Evolutionary conservation across 441 rosid species (phyloP).

Genomic region (Pelargonium fulgidum): DNA sequence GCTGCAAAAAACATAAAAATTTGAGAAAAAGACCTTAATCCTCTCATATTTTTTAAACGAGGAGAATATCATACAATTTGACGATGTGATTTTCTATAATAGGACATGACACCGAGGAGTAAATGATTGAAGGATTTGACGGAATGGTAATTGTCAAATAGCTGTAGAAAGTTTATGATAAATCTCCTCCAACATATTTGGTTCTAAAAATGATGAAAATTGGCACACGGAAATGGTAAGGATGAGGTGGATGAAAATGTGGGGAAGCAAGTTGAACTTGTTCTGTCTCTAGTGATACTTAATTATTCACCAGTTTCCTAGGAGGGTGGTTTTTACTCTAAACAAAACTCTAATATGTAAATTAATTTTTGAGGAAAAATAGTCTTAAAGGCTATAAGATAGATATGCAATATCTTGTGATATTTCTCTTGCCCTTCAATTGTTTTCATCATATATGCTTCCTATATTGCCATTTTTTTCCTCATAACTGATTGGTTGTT

Average conservation of each 20-base stretch:
- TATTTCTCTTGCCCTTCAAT: background rate
- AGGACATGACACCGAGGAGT: background rate
- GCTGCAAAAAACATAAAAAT: background rate
- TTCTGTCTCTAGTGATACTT: slow-evolving; percentile 1
- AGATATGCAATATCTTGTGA: background rate
- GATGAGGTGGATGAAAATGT: background rate
- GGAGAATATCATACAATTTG: background rate
- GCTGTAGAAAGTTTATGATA: background rate
- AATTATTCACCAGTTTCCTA: background rate
- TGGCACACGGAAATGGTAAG: slow-evolving; percentile 4
- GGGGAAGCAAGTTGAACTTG: background rate
- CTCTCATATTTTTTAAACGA: background rate
- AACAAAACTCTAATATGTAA: background rate
- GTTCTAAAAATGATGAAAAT: background rate
- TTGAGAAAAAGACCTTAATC: background rate
- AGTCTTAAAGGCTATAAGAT: background rate
- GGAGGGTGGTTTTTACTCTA: background rate
- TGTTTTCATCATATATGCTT: background rate
- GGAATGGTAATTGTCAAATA: background rate
- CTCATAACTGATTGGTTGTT: background rate
- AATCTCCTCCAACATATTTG: background rate
- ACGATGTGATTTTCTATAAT: background rate
- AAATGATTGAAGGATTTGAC: background rate
- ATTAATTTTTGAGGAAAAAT: background rate
- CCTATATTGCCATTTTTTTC: background rate